Conservation (phyloP, 768 basidiomycete species). For the Mycena sanguinolenta region DNA sequence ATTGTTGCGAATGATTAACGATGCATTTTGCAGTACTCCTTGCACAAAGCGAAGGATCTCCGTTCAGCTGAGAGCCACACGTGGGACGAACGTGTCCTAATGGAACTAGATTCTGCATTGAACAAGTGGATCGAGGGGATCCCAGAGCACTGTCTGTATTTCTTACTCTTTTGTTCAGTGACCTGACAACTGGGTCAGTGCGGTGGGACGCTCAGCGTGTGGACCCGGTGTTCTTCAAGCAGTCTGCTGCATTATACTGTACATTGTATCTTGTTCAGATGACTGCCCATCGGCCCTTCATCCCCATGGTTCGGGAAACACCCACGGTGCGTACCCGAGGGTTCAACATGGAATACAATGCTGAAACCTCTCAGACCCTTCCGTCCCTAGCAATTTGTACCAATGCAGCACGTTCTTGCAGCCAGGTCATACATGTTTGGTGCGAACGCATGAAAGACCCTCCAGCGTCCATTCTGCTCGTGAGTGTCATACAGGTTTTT, state of each 20-base stretch:
- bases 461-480: conserved; percentile 48
- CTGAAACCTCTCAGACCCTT: conserved; percentile 43
- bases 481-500: conserved; percentile 37
- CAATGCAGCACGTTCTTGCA: conserved; percentile 84
- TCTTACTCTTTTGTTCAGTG: conserved; percentile 45
- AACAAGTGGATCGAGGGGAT: conserved; percentile 83
- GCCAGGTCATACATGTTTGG: conserved; percentile 74
- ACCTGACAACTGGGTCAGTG: conserved; percentile 44
- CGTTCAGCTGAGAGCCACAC: conserved; percentile 57
- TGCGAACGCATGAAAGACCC: conserved; percentile 47
- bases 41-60: conserved; percentile 70
- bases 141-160: conserved; percentile 51
- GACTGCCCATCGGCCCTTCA: conserved; percentile 83
- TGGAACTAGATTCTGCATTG: conserved; percentile 81
- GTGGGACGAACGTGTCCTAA: conserved; percentile 76
- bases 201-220: conserved; percentile 57
- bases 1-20: not conserved
- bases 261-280: conserved; percentile 72
- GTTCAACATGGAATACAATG: not conserved
- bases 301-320: conserved; percentile 68
- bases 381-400: conserved; percentile 86
- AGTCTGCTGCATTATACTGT: conserved; percentile 67
- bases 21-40: conserved; percentile 63
- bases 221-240: conserved; percentile 59
- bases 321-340: conserved; percentile 24